phyloP scores from a whole-genome alignment of 139 green algal genomes.

The Limnomonas spitsbergensis region DNA sequence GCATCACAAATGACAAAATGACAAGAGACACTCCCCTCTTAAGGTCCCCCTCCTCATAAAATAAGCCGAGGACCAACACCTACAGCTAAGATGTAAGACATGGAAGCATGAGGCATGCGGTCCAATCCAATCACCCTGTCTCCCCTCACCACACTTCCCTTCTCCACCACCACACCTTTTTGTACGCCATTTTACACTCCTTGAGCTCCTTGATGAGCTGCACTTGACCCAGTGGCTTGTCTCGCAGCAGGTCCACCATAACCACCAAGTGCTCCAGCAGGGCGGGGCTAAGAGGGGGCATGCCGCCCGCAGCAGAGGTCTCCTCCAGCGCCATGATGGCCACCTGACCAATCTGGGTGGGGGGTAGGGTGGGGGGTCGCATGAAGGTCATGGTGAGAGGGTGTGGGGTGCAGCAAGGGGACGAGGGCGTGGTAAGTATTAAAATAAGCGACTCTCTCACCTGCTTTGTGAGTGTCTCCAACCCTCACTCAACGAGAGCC shows the following conservation, averaged over 20 bases:
- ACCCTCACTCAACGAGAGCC: not conserved
- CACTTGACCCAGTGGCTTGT: not conserved
- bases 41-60: too few relatives aligned
- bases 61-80: not conserved
- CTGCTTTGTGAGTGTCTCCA: not conserved
- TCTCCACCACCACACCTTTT: not conserved
- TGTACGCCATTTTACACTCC: slow-evolving; percentile 3
- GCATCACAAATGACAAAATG: not conserved
- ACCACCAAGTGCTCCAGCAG: not conserved
- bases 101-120: not conserved
- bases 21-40: not conserved
- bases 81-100: not conserved
- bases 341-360: not conserved
- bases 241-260: not conserved
- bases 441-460: not conserved
- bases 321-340: not conserved
- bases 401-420: too few relatives aligned
- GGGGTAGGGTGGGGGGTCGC: too few relatives aligned
- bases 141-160: not conserved
- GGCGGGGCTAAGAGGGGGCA: not conserved
- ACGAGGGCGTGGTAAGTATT: not conserved
- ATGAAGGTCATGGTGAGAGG: too few relatives aligned
- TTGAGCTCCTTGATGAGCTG: not conserved
- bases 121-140: not conserved
- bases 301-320: not conserved